Conservation (phyloP, 2,329 filamentous ascomycete genomes). For the Aureobasidium subglaciale region DNA sequence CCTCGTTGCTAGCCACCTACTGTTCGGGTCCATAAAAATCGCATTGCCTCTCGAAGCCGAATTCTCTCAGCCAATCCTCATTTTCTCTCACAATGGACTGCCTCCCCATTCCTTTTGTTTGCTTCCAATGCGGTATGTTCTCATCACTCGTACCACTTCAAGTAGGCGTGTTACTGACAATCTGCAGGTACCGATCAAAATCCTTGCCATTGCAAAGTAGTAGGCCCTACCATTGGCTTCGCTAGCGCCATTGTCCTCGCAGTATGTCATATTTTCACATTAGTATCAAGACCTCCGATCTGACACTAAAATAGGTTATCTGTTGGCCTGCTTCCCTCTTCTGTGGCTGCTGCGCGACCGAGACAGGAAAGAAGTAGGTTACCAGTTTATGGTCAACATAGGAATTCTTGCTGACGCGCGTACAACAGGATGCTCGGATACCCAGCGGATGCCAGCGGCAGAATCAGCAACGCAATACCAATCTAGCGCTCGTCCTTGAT, state of each 20-base stretch:
- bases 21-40: neutral
- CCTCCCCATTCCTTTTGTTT: slow-evolving; percentile 27
- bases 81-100: slow-evolving; percentile 17
- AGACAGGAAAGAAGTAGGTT: slow-evolving; percentile 28
- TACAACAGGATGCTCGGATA: slow-evolving; percentile 30
- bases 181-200: slow-evolving; percentile 26
- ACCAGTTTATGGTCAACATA: neutral
- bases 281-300: neutral
- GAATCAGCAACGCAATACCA: slow-evolving; percentile 29
- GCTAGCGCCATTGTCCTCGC: slow-evolving; percentile 28
- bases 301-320: slow-evolving; percentile 21
- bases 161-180: neutral
- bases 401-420: neutral
- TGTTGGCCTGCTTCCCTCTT: slow-evolving; percentile 33
- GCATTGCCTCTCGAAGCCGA: neutral
- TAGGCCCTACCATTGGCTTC: slow-evolving; percentile 33
- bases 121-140: slow-evolving; percentile 31
- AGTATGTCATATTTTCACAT: slow-evolving; percentile 12
- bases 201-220: slow-evolving; percentile 33
- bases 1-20: neutral
- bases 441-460: slow-evolving; percentile 27
- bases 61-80: no score
- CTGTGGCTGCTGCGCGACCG: slow-evolving; percentile 32
- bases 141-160: neutral
- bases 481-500: slow-evolving; percentile 20